Evolutionary conservation across 371 early-diverging fungal species (phyloP), one percentile per base, ranked within the genome.

Genomic region (Actinomortierella ambigua): DNA sequence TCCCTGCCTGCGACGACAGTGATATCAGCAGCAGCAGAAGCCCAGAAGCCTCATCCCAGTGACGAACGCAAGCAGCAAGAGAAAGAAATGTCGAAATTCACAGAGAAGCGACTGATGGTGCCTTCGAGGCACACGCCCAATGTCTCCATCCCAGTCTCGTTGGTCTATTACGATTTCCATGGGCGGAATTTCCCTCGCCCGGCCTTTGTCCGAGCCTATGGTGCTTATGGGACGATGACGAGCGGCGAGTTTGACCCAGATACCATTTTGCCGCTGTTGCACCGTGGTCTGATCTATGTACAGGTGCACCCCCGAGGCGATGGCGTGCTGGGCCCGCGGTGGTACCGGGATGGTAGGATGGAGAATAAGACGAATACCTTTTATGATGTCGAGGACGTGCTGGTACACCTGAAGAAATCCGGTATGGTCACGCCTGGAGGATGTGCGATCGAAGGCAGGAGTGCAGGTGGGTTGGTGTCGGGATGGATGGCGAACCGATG

Each of bases 271-370:
- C 78, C 84, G 1, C 63, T 85, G 3, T 56, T 85, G 13, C 65
- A 78, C 20, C 65, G 83, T 18, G 82, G 82, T 3, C 50, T 83
- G 8, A 44, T 66, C 18, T 57, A 55, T 44, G 79, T 84, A 4
- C 53, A 76, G 9, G 76, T 82, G 27, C 83, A 85, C 49, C 84
- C 85, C 20, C 77, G 86, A 9, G 86, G 86, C 6, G 86, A 85
- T 46, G 85, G 67, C 2, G 80, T 81, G 54, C 17, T 85, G 18
- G 86, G 86, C 5, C 59, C 63, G 4, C 40, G 34, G 1, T 85
- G 85, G 85, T 85, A 85, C 53, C 15, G 23, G 4, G 59, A 68
- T 8, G 85, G 85, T n/a, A 79, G 81, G 57, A 42, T 53, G 14
- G 68, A 62, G 18, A 41, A 54, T 28, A 85, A 85, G 58, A 17